Conservation (phyloP, 148 eudicot species). For the Linanthus parryae region DNA sequence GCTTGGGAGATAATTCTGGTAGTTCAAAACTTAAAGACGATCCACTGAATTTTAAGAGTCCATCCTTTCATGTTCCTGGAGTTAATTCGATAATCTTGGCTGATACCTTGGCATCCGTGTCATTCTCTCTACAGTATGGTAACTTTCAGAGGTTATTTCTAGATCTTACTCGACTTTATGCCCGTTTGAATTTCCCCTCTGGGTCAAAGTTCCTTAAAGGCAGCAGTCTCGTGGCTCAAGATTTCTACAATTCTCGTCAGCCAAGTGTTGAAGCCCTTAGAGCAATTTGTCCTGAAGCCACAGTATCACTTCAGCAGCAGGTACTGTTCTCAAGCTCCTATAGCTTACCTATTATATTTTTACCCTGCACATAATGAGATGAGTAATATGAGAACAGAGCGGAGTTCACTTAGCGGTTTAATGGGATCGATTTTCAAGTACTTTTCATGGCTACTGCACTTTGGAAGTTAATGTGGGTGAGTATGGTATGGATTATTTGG, state of each 20-base stretch:
- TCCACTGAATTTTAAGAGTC: conserved; percentile 28
- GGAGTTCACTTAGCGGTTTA: too few species aligned
- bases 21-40: conserved; percentile 30
- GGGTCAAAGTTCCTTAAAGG: conserved; percentile 68
- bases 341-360: not conserved
- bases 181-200: conserved; percentile 67
- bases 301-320: conserved; percentile 87
- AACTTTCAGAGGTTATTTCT: conserved; percentile 64
- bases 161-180: conserved; percentile 68
- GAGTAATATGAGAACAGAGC: not conserved
- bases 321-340: conserved; percentile 18
- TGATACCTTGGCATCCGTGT: conserved; percentile 54
- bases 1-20: conserved; percentile 46
- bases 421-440: too few species aligned
- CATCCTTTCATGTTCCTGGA: conserved; percentile 36
- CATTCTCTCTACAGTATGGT: conserved; percentile 77
- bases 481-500: too few species aligned
- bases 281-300: conserved; percentile 50
- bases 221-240: conserved; percentile 44
- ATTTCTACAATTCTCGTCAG: conserved; percentile 43
- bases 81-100: conserved; percentile 49
- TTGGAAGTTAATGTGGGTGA: too few species aligned
- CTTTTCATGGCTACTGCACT: too few species aligned
- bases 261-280: conserved; percentile 54
- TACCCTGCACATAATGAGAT: too few species aligned